These are phyloP conservation scores for Clarireedia monteithiana DNA, from an alignment of 2,329 filamentous ascomycete genomes.

Conservation along the genomic window DNA sequence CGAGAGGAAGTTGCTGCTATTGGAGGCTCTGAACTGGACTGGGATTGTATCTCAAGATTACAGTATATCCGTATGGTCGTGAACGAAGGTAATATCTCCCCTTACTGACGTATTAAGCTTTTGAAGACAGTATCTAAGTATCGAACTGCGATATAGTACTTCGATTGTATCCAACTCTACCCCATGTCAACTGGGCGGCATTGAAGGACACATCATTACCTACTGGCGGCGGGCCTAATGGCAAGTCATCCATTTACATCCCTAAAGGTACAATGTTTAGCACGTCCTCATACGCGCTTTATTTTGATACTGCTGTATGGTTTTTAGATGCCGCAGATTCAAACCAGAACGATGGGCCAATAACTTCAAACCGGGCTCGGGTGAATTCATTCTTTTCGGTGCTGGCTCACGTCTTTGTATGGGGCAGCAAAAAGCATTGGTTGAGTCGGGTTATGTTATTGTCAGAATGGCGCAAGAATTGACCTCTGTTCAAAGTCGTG, in stretches of 20 bases:
- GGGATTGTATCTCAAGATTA: slow-evolving; percentile 41
- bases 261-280: slow-evolving; percentile 23
- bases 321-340: slow-evolving; percentile 31
- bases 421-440: slow-evolving; percentile 33
- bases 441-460: slow-evolving; percentile 7
- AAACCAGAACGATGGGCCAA: slow-evolving; percentile 31
- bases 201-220: slow-evolving; percentile 27
- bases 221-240: slow-evolving; percentile 29
- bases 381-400: background rate
- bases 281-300: slow-evolving; percentile 29
- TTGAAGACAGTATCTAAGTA: no score
- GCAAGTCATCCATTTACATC: slow-evolving; percentile 28
- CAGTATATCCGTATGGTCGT: slow-evolving; percentile 46
- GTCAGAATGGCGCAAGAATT: slow-evolving; percentile 11
- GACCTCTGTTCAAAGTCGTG: background rate
- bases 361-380: background rate
- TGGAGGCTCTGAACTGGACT: slow-evolving; percentile 33
- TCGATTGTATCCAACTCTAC: background rate
- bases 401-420: slow-evolving; percentile 45
- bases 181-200: background rate
- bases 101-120: no score
- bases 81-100: slow-evolving; percentile 42
- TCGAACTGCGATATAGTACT: background rate
- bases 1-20: background rate
- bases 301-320: slow-evolving; percentile 31